Conservation (phyloP, 2,329 filamentous ascomycete species). For the Colletotrichum endophyticum region DNA sequence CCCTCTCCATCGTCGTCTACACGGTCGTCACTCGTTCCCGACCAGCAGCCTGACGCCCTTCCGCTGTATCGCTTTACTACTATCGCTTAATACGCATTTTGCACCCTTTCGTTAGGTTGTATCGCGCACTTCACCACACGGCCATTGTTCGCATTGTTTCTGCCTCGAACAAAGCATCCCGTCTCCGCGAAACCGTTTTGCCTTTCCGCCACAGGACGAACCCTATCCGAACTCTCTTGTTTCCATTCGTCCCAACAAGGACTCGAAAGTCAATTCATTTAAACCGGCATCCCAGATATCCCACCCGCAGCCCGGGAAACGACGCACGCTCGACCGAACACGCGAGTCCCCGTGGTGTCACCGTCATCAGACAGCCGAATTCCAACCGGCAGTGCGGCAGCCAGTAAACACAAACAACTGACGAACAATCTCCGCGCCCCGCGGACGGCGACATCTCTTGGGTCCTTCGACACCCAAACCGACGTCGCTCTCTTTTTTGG, state of each 20-base stretch:
- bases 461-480: background rate
- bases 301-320: background rate
- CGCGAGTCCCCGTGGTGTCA: background rate
- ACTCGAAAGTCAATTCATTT: background rate
- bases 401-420: slow-evolving; percentile 2
- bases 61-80: background rate
- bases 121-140: background rate
- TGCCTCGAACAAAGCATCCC: background rate
- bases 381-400: background rate
- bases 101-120: slow-evolving; percentile 1
- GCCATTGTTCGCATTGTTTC: background rate
- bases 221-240: background rate
- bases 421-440: background rate
- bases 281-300: background rate
- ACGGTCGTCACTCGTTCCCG: slow-evolving; percentile 11
- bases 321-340: background rate
- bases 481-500: background rate
- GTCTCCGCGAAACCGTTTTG: background rate
- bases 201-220: background rate
- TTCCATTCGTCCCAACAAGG: slow-evolving; percentile 1
- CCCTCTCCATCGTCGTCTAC: background rate
- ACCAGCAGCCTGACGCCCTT: background rate
- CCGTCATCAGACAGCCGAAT: background rate
- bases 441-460: background rate
- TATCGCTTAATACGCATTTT: slow-evolving; percentile 6